These are phyloP conservation scores for Acrocalymma vagum DNA, from an alignment of 2,329 filamentous ascomycete species.

Conservation along the genomic window DNA sequence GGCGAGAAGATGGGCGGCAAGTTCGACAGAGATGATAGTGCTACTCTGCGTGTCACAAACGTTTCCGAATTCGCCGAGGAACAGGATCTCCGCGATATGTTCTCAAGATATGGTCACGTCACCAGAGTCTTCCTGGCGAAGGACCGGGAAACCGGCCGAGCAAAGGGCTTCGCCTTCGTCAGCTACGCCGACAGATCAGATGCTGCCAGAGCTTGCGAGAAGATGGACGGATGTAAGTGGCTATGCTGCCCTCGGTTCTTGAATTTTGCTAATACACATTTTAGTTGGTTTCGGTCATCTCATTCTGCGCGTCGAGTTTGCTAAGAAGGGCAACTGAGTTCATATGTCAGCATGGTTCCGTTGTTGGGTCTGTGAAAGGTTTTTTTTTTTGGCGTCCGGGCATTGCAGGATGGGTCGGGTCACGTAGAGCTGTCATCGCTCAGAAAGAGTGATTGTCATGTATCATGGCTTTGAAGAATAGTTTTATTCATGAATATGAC, in stretches of 20 bases:
- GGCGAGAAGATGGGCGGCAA: slow-evolving; percentile 92
- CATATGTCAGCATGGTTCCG: too few relatives aligned
- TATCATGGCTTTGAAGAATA: too few relatives aligned
- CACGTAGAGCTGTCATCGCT: too few relatives aligned
- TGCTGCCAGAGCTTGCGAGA: slow-evolving; percentile 90
- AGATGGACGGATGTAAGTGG: slow-evolving; percentile 89
- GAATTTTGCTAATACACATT: slow-evolving; percentile 24
- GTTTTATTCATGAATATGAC: too few relatives aligned
- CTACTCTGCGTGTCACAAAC: slow-evolving; percentile 96
- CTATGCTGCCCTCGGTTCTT: not conserved
- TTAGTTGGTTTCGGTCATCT: slow-evolving; percentile 80
- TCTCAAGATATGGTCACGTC: slow-evolving; percentile 95
- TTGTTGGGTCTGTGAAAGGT: too few relatives aligned
- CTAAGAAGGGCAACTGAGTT: slow-evolving; percentile 68
- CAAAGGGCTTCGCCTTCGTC: slow-evolving; percentile 99
- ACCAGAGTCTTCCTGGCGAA: slow-evolving; percentile 98
- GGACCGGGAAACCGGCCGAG: slow-evolving; percentile 93
- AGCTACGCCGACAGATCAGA: slow-evolving; percentile 91
- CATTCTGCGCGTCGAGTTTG: slow-evolving; percentile 87
- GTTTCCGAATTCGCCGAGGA: slow-evolving; percentile 98
- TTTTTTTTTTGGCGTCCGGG: too few relatives aligned
- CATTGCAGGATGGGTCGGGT: too few relatives aligned
- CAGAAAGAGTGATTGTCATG: too few relatives aligned
- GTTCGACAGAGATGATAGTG: slow-evolving; percentile 95
- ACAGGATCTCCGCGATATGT: slow-evolving; percentile 93